A percentile compares a stretch with the other conserved stretches of the same genome.
Evolutionary conservation across 805 yeast species (phyloP).

Genomic region (Metschnikowia cerradonensis): DNA sequence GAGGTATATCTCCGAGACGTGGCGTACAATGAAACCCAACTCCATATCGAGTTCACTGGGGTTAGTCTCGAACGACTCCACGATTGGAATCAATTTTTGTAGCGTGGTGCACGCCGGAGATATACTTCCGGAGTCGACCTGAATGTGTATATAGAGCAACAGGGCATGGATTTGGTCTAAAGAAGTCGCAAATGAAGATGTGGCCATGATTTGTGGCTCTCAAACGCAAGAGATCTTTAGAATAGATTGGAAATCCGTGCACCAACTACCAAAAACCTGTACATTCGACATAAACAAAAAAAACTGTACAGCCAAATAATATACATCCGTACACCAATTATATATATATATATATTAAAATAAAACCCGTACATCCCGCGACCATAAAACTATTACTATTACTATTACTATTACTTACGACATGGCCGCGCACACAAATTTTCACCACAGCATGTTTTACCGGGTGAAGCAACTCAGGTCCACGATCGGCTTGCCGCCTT

Average conservation of each 20-base stretch:
- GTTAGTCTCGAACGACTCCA: constrained; percentile 50
- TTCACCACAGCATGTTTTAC: constrained; percentile 22
- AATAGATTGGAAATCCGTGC: not conserved
- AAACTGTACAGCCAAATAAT: too few relatives aligned
- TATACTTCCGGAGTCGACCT: not conserved
- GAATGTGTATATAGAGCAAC: not conserved
- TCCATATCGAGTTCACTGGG: constrained; percentile 49
- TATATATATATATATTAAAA: too few relatives aligned
- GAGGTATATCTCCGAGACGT: constrained; percentile 26
- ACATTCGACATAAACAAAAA: too few relatives aligned
- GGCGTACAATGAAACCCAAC: constrained; percentile 31
- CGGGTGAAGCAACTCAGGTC: constrained; percentile 78
- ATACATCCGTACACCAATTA: not conserved
- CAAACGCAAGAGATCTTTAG: too few relatives aligned
- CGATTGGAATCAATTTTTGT: not conserved
- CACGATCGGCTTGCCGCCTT: constrained; percentile 77
- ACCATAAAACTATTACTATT: too few relatives aligned
- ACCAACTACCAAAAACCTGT: not conserved
- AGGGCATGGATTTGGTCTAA: not conserved
- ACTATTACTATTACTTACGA: too few relatives aligned
- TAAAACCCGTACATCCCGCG: not conserved
- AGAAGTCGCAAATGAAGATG: not conserved
- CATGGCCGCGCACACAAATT: not conserved
- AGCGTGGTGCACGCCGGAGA: not conserved
- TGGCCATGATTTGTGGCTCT: not conserved